These are phyloP conservation scores for Pontederia crassipes DNA, from an alignment of 176 grass and related monocot genomes.

Conservation along the genomic window DNA sequence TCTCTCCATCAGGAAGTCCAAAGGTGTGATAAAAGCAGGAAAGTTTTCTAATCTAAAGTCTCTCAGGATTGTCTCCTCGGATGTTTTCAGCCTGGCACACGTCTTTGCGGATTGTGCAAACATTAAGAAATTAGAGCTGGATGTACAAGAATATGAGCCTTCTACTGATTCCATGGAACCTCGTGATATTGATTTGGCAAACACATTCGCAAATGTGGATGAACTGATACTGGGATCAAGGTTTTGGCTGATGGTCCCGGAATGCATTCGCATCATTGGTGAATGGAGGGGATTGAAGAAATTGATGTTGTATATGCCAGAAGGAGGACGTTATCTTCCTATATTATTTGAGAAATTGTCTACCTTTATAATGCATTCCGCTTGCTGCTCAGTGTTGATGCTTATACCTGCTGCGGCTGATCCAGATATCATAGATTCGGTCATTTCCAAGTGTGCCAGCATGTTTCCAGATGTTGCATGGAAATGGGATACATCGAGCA, in stretches of 20 bases:
- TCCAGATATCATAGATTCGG: not conserved
- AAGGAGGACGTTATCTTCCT: not conserved
- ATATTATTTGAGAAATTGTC: constrained; percentile 26
- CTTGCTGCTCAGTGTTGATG: constrained; percentile 37
- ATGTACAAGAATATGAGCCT: not conserved
- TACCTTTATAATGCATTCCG: constrained; percentile 7
- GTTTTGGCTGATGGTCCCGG: constrained; percentile 33
- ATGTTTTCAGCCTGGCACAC: not conserved
- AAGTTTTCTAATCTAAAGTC: constrained; percentile 30
- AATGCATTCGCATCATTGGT: constrained; percentile 6
- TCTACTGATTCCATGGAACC: constrained; percentile 33
- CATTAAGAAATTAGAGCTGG: not conserved
- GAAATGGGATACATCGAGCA: constrained; percentile 30
- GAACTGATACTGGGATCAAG: constrained; percentile 44
- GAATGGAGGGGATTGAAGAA: constrained; percentile 38
- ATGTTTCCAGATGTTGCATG: constrained; percentile 40
- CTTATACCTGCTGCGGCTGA: constrained; percentile 31
- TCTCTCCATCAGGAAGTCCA: constrained; percentile 37
- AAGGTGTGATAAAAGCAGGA: constrained; percentile 22
- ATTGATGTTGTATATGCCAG: constrained; percentile 39
- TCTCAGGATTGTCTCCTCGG: constrained; percentile 25
- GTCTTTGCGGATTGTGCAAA: not conserved
- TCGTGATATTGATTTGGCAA: constrained; percentile 20
- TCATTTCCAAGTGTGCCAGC: constrained; percentile 12
- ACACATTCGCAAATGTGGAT: constrained; percentile 25